Base-by-base conservation (phyloP, 257 asterid species). In the Primulina huaijiensis region DNA sequence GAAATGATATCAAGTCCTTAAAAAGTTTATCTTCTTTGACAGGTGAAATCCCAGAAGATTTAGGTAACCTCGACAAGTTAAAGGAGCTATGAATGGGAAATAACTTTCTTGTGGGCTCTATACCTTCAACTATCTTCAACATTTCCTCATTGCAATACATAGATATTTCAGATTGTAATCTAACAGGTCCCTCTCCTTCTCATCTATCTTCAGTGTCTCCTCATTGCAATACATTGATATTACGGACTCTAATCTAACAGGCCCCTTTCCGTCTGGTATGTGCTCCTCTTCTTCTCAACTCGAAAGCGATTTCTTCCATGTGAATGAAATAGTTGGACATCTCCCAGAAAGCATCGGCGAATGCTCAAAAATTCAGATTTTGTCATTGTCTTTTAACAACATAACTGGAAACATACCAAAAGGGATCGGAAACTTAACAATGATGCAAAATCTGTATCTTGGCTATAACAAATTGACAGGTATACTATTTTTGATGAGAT, bases 111-210 rank as follows among this genome's bases (percentile, higher is more conserved):
- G 61, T 52, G 6, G 81, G 85, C 11, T 60, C 70, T 7, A 60
- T 77, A 7, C 82, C 84, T n/a, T 19, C 29, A 3, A 68, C 69
- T 29, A 12, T 80, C 58, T 80, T 80, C 75, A 74, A 74, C 30
- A 71, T 70, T 59, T 71, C 77, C 0, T 56, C 78, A 0, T 21
- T 80, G 27, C 8, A 71, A 57, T 5, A 8, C 20, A 23, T 74
- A 52, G 4, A 0, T 6, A 6, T 50, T 62, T 69, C 65, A 69
- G 34, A 11, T 64, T 55, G 74, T 79, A 21, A 55, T 60, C 29
- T 5, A 73, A 76, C 76, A 75, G 43, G 86, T 86, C 2, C 25
- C 55, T 27, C 52, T 73, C 4, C 82, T 4, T 82, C 55, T 58
- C 68, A 2, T 35, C 76, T 0, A 65, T 72, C 35, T 75, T 75